phyloP scores from a whole-genome alignment of 176 grass and related monocot species.

The Stipa capillata region DNA sequence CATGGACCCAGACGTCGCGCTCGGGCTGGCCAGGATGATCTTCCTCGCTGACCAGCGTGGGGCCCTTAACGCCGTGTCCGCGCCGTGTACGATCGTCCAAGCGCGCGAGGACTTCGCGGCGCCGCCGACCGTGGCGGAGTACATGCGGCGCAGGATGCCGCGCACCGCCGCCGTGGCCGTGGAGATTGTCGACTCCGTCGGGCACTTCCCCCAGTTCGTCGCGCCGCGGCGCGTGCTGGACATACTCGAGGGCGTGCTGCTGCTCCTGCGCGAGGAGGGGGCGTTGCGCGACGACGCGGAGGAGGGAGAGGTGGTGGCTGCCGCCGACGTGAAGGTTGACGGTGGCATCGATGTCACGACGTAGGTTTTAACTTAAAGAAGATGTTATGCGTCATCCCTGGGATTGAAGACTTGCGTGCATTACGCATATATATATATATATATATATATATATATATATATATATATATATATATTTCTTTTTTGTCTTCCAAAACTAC shows the following conservation, averaged over 20 bases:
- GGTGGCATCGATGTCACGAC: neutral
- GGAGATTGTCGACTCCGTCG: slow-evolving; percentile 37
- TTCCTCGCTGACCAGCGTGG: slow-evolving; percentile 59
- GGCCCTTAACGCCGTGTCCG: slow-evolving; percentile 13
- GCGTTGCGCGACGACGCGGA: too few species aligned
- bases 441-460: too few species aligned
- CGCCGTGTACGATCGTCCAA: slow-evolving; percentile 51
- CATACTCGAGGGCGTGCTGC: slow-evolving; percentile 33
- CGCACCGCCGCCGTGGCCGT: neutral
- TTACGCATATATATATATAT: too few species aligned
- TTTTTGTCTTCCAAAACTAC: too few species aligned
- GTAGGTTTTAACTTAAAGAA: neutral
- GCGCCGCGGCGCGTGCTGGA: slow-evolving; percentile 17
- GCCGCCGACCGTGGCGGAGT: slow-evolving; percentile 29
- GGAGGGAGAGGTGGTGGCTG: neutral
- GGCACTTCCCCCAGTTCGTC: slow-evolving; percentile 74
- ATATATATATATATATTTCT: too few species aligned
- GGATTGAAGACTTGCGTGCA: too few species aligned
- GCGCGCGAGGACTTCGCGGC: slow-evolving; percentile 37
- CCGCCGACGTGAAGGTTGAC: neutral
- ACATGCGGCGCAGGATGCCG: slow-evolving; percentile 50
- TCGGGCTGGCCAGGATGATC: slow-evolving; percentile 40
- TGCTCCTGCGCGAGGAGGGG: neutral
- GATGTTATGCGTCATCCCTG: too few species aligned
- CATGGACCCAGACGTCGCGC: slow-evolving; percentile 49